Evolutionary conservation across 495 filamentous ascomycete genomes (phyloP), one percentile per base, ranked within the genome.

Genomic region (Ramalina intermedia): DNA sequence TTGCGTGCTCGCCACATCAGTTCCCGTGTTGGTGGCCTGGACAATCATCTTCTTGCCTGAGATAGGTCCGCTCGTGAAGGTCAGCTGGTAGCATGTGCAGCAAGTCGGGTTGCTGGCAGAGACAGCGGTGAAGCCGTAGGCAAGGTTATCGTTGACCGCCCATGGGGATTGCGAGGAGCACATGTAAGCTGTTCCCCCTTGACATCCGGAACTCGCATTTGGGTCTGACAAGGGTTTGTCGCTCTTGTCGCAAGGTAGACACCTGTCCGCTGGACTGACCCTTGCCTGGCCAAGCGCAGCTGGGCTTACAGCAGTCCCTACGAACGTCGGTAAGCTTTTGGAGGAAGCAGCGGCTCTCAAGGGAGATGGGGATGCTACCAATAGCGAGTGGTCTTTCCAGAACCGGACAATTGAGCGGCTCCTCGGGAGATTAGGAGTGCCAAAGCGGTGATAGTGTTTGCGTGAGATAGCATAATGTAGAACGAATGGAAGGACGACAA

Each of bases 291-390:
- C 78, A 84, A 16, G 69, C 73, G 66, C 80, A 84, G 43, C 69
- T 74, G 44, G 78, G 70, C 61, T 82, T 81, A 69, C 78, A 82
- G 68, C 79, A 81, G 62, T 82, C 79, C 79, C 78, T 43, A 16
- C 11, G 27, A 8, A 16, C 3, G 11, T 27, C 44, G 33, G 36
- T 27, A 39, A 20, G 26, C 17, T 26, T 14, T 16, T 1, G n/a
- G 6, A 2, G 17, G 17, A 39, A 4, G 14, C 18, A 17, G 17
- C 6, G 12, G 6, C 1, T 33, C 29, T 33, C 12, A 3, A 33
- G 20, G 24, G 20, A 23, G 7, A 18, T 12, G 20, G 35, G 2
- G 26, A 12, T 27, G n/a, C 20, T 37, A 50, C 53, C 53, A 83
- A 67, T 83, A 82, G 33, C 78, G 71, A 24, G 77, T 82, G 16